Conservation (phyloP, 2,329 filamentous ascomycete species). For the Diplodia mutila region DNA sequence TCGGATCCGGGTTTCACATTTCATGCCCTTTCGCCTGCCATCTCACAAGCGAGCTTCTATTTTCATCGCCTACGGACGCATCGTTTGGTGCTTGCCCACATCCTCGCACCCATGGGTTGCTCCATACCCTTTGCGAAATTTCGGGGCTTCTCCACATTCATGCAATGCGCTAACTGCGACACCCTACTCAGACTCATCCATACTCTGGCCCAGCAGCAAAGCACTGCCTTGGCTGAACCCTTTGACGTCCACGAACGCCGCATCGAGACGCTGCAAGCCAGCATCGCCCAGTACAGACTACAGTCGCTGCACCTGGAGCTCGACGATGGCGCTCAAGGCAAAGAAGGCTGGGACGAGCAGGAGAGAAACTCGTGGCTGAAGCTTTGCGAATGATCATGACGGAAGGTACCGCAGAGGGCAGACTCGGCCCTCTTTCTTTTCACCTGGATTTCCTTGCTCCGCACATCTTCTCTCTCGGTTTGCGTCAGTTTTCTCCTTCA, state of each 20-base stretch:
- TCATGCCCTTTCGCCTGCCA: background rate
- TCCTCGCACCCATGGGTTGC: background rate
- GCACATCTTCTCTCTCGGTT: background rate
- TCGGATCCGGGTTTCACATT: slow-evolving; percentile 22
- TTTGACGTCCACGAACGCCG: slow-evolving; percentile 17
- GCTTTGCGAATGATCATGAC: slow-evolving; percentile 9
- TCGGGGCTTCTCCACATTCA: background rate
- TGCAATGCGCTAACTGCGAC: slow-evolving; percentile 9
- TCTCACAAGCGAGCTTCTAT: slow-evolving; percentile 18
- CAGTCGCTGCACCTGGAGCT: slow-evolving; percentile 16
- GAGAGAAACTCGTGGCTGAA: slow-evolving; percentile 13
- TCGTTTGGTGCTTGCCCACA: background rate
- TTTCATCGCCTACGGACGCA: slow-evolving; percentile 3
- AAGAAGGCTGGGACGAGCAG: slow-evolving; percentile 14
- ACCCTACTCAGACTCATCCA: background rate
- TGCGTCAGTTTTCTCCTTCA: background rate
- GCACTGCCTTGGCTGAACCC: slow-evolving; percentile 3
- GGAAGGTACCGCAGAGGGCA: background rate
- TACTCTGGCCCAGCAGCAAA: slow-evolving; percentile 13
- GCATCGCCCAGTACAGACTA: slow-evolving; percentile 1
- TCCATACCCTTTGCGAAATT: background rate
- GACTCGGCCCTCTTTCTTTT: background rate
- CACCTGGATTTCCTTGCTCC: background rate
- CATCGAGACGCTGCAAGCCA: slow-evolving; percentile 20
- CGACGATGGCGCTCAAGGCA: slow-evolving; percentile 5